phyloP scores from a whole-genome alignment of 345 rosid genomes.

The Lagerstroemia speciosa region DNA sequence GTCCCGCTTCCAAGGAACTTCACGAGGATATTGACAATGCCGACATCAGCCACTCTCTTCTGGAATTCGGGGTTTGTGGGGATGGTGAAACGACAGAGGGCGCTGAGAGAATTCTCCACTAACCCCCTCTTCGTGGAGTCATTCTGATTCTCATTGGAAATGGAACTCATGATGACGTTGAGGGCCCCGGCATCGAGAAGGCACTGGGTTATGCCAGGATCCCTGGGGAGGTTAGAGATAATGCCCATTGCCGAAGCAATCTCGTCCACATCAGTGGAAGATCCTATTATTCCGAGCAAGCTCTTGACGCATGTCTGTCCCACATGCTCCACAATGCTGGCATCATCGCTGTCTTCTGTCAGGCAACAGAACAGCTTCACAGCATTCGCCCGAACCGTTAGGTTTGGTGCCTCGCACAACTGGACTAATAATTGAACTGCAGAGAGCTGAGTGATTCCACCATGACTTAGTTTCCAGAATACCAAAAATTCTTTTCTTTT shows the following conservation, averaged over 20 bases:
- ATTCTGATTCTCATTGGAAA: constrained; percentile 17
- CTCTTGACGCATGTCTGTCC: constrained; percentile 30
- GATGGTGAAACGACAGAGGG: constrained; percentile 41
- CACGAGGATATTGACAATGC: constrained; percentile 42
- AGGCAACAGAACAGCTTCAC: constrained; percentile 51
- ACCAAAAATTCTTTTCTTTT: too few species aligned
- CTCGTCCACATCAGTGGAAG: constrained; percentile 37
- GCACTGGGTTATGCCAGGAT: constrained; percentile 34
- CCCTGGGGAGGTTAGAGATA: constrained; percentile 48
- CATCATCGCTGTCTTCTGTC: constrained; percentile 40
- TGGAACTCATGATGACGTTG: constrained; percentile 14
- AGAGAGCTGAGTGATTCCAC: constrained; percentile 30
- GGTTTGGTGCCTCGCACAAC: constrained; percentile 32
- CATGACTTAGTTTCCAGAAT: constrained; percentile 4
- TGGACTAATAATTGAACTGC: constrained; percentile 46
- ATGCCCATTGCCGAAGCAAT: constrained; percentile 44
- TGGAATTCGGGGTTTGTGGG: constrained; percentile 41
- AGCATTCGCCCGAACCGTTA: constrained; percentile 43
- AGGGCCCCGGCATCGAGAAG: constrained; percentile 44
- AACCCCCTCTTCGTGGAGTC: constrained; percentile 25
- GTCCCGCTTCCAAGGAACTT: constrained; percentile 38
- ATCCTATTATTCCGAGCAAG: constrained; percentile 35
- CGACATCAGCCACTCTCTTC: constrained; percentile 43
- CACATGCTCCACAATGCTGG: constrained; percentile 39
- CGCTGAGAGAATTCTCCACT: constrained; percentile 45